Base-by-base conservation (phyloP, 768 basidiomycete genomes). In the Amanita rubescens region DNA sequence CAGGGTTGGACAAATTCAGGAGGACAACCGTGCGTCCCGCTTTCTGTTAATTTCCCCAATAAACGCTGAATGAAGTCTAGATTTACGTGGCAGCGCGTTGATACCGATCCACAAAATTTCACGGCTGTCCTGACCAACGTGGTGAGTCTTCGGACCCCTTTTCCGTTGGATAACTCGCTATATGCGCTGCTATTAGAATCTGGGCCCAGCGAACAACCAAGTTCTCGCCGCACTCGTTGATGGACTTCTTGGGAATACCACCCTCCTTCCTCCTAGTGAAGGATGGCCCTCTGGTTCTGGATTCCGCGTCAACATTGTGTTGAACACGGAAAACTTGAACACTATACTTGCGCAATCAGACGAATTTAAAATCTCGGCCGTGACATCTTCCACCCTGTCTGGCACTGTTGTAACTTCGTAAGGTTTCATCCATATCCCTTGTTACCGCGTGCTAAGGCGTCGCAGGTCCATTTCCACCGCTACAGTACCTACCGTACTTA, bases 281-380 rank as follows among this genome's bases (percentile, higher is more conserved):
- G 85, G 85, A 14, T 91, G 85, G 82, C 81, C 82, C 11, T 43
- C 65, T n/a, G 85, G 84, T 53, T 51, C 58, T 32, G 71, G 67
- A 33, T 94, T 79, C 78, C 84, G 79, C 53, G 75, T 94, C 67
- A 90, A 93, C 71, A 66, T 94, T 24, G 80, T 84, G 56, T 60
- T 72, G 59, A 74, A 78, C 58, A 57, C 73, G 3, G 52, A 75
- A 17, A 49, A 80, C 51, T 69, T 78, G 20, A 62, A 66, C 65
- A 67, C 69, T 48, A 81, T 93, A 58, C 75, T 81, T 50, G 88
- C 90, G 35, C 89, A 94, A 68, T 90, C 88, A 15, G 49, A 53
- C 24, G 63, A 79, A 52, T 94, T 92, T 67, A n/a, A n/a, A n/a
- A n/a, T n/a, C n/a, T 68, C 60, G 42, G 75, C 79, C 50, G 66